Percentiles rank a stretch among this genome's conserved stretches.
Conservation (phyloP, 352 stramenopile species). For the Phytophthora citrophthora region DNA sequence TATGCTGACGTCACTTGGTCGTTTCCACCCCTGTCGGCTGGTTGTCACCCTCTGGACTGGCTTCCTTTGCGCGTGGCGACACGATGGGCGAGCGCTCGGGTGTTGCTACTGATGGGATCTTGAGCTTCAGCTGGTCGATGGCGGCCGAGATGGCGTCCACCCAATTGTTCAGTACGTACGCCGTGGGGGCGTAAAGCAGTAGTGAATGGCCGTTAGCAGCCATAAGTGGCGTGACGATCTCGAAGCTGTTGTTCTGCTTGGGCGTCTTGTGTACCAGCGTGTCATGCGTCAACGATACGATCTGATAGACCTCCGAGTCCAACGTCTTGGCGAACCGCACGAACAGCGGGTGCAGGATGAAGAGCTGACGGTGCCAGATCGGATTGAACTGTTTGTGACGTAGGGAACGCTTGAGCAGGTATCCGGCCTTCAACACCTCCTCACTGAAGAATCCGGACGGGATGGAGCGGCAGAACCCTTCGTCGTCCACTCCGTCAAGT, state of each 20-base stretch:
- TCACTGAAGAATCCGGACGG: slow-evolving; percentile 55
- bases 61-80: slow-evolving; percentile 31
- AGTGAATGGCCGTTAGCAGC: slow-evolving; percentile 68
- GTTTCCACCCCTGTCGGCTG: slow-evolving; percentile 19
- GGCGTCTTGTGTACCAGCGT: slow-evolving; percentile 71
- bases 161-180: slow-evolving; percentile 60
- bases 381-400: slow-evolving; percentile 88
- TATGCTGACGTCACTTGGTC: slow-evolving; percentile 19
- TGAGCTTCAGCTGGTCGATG: slow-evolving; percentile 50
- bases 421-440: slow-evolving; percentile 76
- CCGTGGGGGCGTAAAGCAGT: slow-evolving; percentile 64
- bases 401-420: slow-evolving; percentile 87
- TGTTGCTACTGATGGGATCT: slow-evolving; percentile 9
- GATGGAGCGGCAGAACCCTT: slow-evolving; percentile 43
- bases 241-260: slow-evolving; percentile 83
- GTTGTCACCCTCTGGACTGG: slow-evolving; percentile 27
- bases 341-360: slow-evolving; percentile 74
- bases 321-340: slow-evolving; percentile 76
- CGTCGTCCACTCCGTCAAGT: slow-evolving; percentile 31
- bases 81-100: slow-evolving; percentile 31
- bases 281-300: slow-evolving; percentile 67
- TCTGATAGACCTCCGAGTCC: slow-evolving; percentile 74
- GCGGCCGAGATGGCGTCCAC: slow-evolving; percentile 61
- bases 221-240: slow-evolving; percentile 78
- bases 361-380: slow-evolving; percentile 80